Evolutionary conservation across 106 monocot species (phyloP), one percentile per base, ranked within the genome.

Genomic region (Xerophyta viscosa): DNA sequence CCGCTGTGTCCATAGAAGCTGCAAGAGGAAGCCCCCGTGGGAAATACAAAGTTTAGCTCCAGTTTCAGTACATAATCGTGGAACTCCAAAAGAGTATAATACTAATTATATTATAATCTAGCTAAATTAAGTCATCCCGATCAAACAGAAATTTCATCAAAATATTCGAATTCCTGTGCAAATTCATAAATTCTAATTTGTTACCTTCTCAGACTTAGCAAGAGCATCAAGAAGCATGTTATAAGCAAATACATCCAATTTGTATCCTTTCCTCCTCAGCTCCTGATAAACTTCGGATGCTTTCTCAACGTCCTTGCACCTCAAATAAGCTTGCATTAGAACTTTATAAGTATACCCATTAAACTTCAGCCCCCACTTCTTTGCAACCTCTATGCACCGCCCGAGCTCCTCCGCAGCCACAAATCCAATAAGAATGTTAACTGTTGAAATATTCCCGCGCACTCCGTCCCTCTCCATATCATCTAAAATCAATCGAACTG

Each of bases 181-280:
- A 45, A 43, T 41, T 10, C 0, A n/a, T n/a, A n/a, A n/a, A n/a
- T n/a, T n/a, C n/a, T n/a, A n/a, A n/a, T n/a, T n/a, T n/a, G n/a
- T n/a, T 66, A 98, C 89, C 89, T 77, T 90, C 23, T 77, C 71
- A 39, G 82, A 82, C 62, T 99, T 86, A 3, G 82, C 82, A 7
- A 99, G 57, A 2, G 98, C 79, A 77, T 99, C 86, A 23, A 99
- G 57, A 11, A 90, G 75, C 90, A 99, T 90, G 30, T 99, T 99
- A 43, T 90, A 99, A 19, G 74, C 90, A 70, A 99, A 99, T 27
- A 99, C 77, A 66, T 99, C 98, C 46, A 99, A 59, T 49, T 58
- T 74, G 39, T 79, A 73, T 7, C 98, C 90, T 61, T 57, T 86
- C 57, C 79, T 77, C 60, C 74, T 68, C 90, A 99, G 80, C 52